Conservation (phyloP, 2,329 filamentous ascomycete species). For the Alternaria postmessia region DNA sequence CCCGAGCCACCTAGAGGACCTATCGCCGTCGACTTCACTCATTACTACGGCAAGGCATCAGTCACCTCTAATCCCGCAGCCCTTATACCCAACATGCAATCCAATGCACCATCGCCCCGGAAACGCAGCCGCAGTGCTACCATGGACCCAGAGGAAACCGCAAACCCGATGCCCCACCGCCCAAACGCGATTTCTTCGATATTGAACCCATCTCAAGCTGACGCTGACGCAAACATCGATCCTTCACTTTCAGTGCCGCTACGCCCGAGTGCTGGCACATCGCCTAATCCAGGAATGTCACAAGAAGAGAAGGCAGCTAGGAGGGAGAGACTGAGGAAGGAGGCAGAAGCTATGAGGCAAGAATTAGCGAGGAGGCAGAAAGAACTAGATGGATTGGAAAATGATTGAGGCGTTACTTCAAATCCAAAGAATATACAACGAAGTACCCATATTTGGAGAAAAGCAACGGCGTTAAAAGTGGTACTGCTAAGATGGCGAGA, state of each 20-base stretch:
- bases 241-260: slow-evolving; percentile 38
- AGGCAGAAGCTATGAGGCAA: slow-evolving; percentile 44
- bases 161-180: slow-evolving; percentile 40
- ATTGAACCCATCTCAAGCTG: slow-evolving; percentile 38
- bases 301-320: slow-evolving; percentile 42
- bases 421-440: neutral
- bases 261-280: slow-evolving; percentile 28
- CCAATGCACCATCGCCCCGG: slow-evolving; percentile 37
- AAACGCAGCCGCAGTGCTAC: slow-evolving; percentile 50
- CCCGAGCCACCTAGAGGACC: slow-evolving; percentile 40
- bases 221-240: slow-evolving; percentile 42
- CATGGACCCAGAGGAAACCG: slow-evolving; percentile 38
- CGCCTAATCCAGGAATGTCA: slow-evolving; percentile 23
- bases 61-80: slow-evolving; percentile 24
- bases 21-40: slow-evolving; percentile 49
- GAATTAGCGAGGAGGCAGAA: slow-evolving; percentile 40
- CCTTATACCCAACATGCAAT: slow-evolving; percentile 25
- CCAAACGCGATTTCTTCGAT: slow-evolving; percentile 47
- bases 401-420: slow-evolving; percentile 25
- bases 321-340: slow-evolving; percentile 41
- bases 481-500: neutral
- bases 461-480: neutral
- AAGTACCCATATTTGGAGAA: neutral
- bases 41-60: slow-evolving; percentile 36
- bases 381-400: slow-evolving; percentile 44